Base-by-base conservation (phyloP, 495 filamentous ascomycete genomes). In the Platismatia glauca region DNA sequence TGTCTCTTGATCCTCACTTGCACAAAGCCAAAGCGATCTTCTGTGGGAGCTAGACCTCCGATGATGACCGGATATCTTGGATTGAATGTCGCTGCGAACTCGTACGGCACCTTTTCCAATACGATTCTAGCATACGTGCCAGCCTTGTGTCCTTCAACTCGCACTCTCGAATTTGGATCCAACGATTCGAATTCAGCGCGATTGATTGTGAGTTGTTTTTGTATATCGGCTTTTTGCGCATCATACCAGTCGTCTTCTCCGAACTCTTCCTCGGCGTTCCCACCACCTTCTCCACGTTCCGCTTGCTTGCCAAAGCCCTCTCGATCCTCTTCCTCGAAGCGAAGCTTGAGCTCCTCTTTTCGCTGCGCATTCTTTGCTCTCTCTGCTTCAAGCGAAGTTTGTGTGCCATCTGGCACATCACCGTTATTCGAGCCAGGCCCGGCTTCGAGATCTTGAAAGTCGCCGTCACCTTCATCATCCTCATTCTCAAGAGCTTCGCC, bases 161-260 rank as follows among this genome's bases (percentile, higher is more conserved):
- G 79, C 16, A 86, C 80, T 50, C 94, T 82, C 52, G 91, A 89
- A 34, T 78, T 75, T 58, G 90, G 88, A 67, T 97, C 94, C 15
- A 97, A 82, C 24, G 81, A 75, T 46, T 91, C 90, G 68, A 95
- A 95, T 67, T 97, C 94, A 55, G 88, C 83, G 65, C 90, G 89
- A 76, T 98, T 98, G 80, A 98, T 95, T 62, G 89, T 85, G 55
- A 90, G 78, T 72, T 97, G 95, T 75, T 95, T 97, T 73, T 97
- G 88, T 63, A 97, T 82, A 68, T 88, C 82, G 31, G 95, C 91
- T 72, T 98, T 98, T 70, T 98, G 95, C 31, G 89, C 81, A 70
- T 97, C 92, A 71, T 97, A 97, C 95, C 95, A 98, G 50, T 97
- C 90, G 68, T 98, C 94, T 74, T 97, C 92, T 38, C 90, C 95